Percentiles rank a stretch among this genome's conserved stretches.
Evolutionary conservation across 1,284 basidiomycete species (phyloP).

Genomic region (Cryptococcus amylolentus): DNA sequence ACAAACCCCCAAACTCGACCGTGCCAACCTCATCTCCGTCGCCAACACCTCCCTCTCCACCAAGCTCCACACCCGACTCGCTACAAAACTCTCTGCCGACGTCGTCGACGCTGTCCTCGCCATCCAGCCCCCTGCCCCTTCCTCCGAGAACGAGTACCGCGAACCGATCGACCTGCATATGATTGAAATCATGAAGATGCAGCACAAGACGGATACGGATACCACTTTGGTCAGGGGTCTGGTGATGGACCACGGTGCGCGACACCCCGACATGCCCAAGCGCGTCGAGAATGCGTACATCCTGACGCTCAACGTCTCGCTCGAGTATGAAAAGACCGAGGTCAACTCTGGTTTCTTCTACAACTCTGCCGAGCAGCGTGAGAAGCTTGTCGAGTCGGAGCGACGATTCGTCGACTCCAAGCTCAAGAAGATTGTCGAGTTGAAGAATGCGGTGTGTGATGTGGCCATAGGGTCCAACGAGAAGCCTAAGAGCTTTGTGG

Average conservation of each 20-base stretch:
- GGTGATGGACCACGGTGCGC: conserved; percentile 84
- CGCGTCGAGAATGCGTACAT: conserved; percentile 95
- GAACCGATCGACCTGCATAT: conserved; percentile 98
- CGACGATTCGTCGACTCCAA: conserved; percentile 91
- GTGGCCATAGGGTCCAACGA: conserved; percentile 67
- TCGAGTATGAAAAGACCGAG: conserved; percentile 99
- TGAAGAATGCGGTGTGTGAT: conserved; percentile 96
- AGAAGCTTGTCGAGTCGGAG: conserved; percentile 98
- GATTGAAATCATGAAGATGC: conserved; percentile 99
- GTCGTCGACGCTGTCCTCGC: conserved; percentile 94
- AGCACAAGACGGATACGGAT: conserved; percentile 95
- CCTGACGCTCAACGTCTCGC: conserved; percentile 91
- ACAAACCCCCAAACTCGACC: conserved; percentile 71
- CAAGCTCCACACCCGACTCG: conserved; percentile 79
- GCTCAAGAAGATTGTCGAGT: conserved; percentile 92
- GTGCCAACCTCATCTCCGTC: conserved; percentile 85
- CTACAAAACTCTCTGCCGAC: conserved; percentile 81
- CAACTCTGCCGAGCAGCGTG: conserved; percentile 95
- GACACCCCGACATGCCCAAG: conserved; percentile 99
- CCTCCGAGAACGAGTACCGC: conserved; percentile 59
- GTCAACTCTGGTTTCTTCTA: conserved; percentile 99
- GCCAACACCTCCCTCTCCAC: conserved; percentile 93
- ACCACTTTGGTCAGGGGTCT: conserved; percentile 95
- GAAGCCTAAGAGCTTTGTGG: conserved; percentile 78
- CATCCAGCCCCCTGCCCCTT: conserved; percentile 69